Evolutionary conservation across 768 basidiomycete species (phyloP).

Genomic region (Imleria badia): DNA sequence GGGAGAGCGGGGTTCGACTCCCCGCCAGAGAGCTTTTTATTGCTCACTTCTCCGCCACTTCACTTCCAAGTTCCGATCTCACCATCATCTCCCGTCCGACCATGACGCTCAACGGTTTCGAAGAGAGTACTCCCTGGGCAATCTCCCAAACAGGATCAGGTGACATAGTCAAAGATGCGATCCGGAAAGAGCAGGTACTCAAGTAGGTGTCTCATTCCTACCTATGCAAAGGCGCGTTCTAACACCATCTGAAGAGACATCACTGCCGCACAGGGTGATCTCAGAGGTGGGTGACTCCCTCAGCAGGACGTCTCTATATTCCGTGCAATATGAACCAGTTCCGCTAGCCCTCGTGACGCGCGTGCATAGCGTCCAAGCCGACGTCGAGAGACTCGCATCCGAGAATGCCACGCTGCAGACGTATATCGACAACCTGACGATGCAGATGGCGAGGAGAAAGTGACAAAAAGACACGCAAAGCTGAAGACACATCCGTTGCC

Average conservation of each 20-base stretch:
- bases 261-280: slow-evolving; percentile 68
- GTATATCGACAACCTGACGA: slow-evolving; percentile 87
- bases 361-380: slow-evolving; percentile 67
- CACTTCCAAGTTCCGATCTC: no score
- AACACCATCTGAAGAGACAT: slow-evolving; percentile 57
- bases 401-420: slow-evolving; percentile 82
- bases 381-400: slow-evolving; percentile 77
- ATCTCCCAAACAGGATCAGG: slow-evolving; percentile 41
- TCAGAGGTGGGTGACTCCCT: slow-evolving; percentile 54
- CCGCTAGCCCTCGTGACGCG: slow-evolving; percentile 61
- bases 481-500: background rate
- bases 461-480: slow-evolving; percentile 31
- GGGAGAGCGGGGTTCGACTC: slow-evolving; percentile 47
- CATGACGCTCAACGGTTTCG: slow-evolving; percentile 49
- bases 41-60: background rate
- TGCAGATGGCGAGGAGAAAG: slow-evolving; percentile 82
- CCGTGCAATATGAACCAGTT: background rate
- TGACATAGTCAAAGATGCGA: slow-evolving; percentile 73
- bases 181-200: slow-evolving; percentile 74
- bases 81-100: background rate
- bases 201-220: slow-evolving; percentile 50
- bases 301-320: background rate
- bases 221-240: background rate
- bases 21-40: slow-evolving; percentile 41
- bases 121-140: slow-evolving; percentile 53